A percentile compares a stretch with the other conserved stretches of the same genome.
phyloP scores from a whole-genome alignment of 106 monocot species.

The Triglochin maritima region DNA sequence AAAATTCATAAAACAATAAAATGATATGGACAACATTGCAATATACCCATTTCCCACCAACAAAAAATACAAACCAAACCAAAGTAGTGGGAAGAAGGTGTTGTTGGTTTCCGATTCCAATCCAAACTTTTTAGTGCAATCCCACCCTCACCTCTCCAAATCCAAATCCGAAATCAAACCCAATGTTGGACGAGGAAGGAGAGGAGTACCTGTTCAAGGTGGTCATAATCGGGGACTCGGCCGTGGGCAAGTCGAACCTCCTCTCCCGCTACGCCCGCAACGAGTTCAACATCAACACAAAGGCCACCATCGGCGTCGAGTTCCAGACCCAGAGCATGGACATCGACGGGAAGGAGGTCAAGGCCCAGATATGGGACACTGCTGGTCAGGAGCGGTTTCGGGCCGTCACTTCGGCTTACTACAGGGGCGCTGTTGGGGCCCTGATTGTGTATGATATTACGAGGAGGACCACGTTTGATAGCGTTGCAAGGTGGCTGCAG shows the following conservation, averaged over 20 bases:
- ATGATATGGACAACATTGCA: no score
- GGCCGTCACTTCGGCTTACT: conserved; percentile 20
- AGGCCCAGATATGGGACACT: conserved; percentile 19
- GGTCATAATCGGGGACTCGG: conserved; percentile 14
- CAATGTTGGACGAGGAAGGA: conserved; percentile 1
- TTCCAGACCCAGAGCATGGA: conserved; percentile 9
- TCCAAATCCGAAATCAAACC: no score
- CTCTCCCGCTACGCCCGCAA: conserved; percentile 13
- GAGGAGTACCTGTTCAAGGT: conserved; percentile 13
- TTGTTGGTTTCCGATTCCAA: no score
- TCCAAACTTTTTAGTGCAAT: no score
- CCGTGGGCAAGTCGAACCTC: conserved; percentile 7
- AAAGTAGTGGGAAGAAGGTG: no score
- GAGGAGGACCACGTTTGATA: conserved; percentile 45
- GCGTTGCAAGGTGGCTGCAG: conserved; percentile 33
- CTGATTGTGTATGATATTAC: conserved; percentile 58
- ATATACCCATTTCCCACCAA: no score
- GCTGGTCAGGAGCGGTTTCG: conserved; percentile 17
- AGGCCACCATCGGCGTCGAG: conserved; percentile 15
- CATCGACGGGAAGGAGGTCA: conserved; percentile 9
- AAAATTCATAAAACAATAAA: no score
- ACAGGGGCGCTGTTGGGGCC: conserved; percentile 54
- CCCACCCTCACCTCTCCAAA: no score
- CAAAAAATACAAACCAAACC: no score
- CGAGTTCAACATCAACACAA: conserved; percentile 10